A percentile compares a stretch with the other conserved stretches of the same genome.
Evolutionary conservation across 805 yeast genomes (phyloP).

Genomic region (Jamesozyma hellenica): DNA sequence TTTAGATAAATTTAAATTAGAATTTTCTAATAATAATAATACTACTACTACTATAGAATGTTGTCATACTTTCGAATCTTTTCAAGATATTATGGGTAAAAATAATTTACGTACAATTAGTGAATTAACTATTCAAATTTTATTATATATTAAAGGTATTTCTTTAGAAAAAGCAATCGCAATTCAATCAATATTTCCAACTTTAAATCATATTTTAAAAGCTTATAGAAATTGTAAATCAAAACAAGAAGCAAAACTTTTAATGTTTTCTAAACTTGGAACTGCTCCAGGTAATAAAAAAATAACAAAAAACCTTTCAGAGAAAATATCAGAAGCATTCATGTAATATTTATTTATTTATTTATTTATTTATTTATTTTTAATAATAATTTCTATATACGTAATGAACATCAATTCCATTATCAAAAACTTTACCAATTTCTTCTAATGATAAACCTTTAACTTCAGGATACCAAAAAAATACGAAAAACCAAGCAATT

Average conservation of each 20-base stretch:
- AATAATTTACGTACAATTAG: constrained; percentile 58
- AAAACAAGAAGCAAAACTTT: constrained; percentile 19
- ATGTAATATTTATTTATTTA: neutral
- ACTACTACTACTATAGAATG: too few species aligned
- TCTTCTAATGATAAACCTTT: constrained; percentile 37
- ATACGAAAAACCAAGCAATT: constrained; percentile 33
- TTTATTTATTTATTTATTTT: neutral
- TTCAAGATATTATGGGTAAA: constrained; percentile 62
- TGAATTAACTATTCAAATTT: constrained; percentile 65
- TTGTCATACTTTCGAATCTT: constrained; percentile 42
- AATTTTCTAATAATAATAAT: constrained; percentile 28
- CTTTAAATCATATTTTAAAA: constrained; percentile 47
- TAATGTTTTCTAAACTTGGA: constrained; percentile 21
- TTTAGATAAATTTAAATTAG: constrained; percentile 34
- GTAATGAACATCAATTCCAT: constrained; percentile 33
- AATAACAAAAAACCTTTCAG: constrained; percentile 27
- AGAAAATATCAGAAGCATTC: constrained; percentile 23
- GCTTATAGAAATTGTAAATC: constrained; percentile 23
- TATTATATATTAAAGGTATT: constrained; percentile 72
- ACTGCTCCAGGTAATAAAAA: constrained; percentile 28
- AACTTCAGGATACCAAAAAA: constrained; percentile 36
- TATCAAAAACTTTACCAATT: constrained; percentile 31
- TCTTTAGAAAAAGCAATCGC: constrained; percentile 76
- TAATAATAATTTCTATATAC: constrained; percentile 26
- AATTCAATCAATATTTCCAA: constrained; percentile 60